Evolutionary conservation across 306 rosid genomes (phyloP), one percentile per base, ranked within the genome.

Genomic region (Inga laurina): DNA sequence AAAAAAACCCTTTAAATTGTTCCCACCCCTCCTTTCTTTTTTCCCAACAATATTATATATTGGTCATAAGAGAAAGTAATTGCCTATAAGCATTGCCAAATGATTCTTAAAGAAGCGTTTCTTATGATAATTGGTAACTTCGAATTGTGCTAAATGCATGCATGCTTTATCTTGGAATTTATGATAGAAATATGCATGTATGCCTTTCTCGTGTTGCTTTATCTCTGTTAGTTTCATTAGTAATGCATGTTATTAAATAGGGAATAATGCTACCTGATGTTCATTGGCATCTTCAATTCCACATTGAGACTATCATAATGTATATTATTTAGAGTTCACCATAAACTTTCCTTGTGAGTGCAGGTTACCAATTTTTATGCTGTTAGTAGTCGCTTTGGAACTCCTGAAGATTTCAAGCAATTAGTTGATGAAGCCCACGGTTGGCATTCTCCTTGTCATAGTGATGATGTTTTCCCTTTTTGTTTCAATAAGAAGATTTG

Each of bases 371-470:
- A 96, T 82, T 89, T 89, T 44, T 93, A 48, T 89, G 99, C 99
- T 66, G 91, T 88, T 80, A 96, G 99, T 86, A 93, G 99, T 85
- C 92, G 97, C 84, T 96, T 84, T 87, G 99, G 99, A 67, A 92
- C 97, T 78, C 99, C 99, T 65, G 97, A 96, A 62, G 98, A 96
- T 80, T 96, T 96, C 90, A 96, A 96, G 94, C 94, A 89, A 78
- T 86, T 96, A 87, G 97, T 96, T 87, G 99, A 96, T 86, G 99
- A 92, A 86, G 97, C 99, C 75, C 99, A 96, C 82, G 99, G 99
- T 94, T 79, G 57, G 89, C 68, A 79, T 70, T 87, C 81, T 76
- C 84, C 78, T 52, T 79, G 35, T 27, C 46, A 70, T 39, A 43
- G 14, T 24, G 18, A 68, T 48, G 10, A 6, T 32, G 64, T 67